Base-by-base conservation (phyloP, 495 filamentous ascomycete species). In the Hapsidospora chrysogenum region DNA sequence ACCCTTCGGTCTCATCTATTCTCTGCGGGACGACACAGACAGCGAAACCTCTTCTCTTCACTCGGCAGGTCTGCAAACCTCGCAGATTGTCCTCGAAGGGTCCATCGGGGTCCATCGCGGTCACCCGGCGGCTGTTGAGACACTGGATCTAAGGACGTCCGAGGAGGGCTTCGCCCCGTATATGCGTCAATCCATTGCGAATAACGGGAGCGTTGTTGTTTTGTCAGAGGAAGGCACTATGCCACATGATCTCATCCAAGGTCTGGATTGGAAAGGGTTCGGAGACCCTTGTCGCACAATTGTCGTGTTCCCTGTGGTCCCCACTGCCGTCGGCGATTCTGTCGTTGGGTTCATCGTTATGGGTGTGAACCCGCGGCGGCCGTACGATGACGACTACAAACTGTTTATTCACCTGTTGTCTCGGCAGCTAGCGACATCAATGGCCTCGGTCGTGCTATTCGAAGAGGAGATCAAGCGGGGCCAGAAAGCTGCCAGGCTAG, bases 401-500 rank as follows among this genome's bases (percentile, higher is more conserved):
- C 58, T 81, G 0, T 83, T 80, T 42, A 58, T 80, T 32, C 72
- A 72, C 43, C 57, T 83, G n/a, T 54, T 83, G 13, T 74, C 68
- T 28, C 64, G 76, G 9, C 78, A 81, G 42, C 55, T 81, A 7
- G 73, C 72, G 7, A 83, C 78, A 1, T 75, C 74, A 5, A 63
- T 81, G 45, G 77, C 77, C 9, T 78, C 75, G 0, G 76, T 80
- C 7, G 74, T 80, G 0, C 47, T 83, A 4, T 80, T 80, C 37
- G 77, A 80, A 42, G 77, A 80, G 40, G 78, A 83, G 45, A 81
- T 81, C 41, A 64, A 64, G 34, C 55, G 76, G 32, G 76, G 77
- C 11, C 66, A 76, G 50, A 59, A 60, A 40, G 78, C 76, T 3
- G 77, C 77, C 11, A 66, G 66, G 16, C 54, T 78, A 25, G 77